Evolutionary conservation across 768 basidiomycete genomes (phyloP).

Genomic region (Gymnopilus dilepis): DNA sequence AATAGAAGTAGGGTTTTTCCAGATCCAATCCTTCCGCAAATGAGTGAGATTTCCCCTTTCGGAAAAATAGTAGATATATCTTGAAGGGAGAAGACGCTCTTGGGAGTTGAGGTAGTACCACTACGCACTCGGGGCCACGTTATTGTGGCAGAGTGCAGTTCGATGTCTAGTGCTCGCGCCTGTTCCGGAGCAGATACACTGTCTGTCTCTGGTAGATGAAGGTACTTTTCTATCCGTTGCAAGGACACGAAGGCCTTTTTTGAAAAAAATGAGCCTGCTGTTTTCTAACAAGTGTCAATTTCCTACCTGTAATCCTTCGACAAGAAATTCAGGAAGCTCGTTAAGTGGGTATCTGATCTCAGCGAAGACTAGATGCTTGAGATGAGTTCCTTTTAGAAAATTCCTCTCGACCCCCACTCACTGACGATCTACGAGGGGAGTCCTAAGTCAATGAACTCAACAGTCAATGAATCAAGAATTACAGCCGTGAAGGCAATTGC

Average conservation of each 20-base stretch:
- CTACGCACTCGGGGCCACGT: constrained; percentile 84
- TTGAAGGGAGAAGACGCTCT: constrained; percentile 75
- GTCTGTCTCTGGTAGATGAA: constrained; percentile 70
- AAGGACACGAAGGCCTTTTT: constrained; percentile 79
- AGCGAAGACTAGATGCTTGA: constrained; percentile 64
- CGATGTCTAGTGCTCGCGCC: constrained; percentile 62
- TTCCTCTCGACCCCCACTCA: constrained; percentile 3
- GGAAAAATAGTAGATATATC: constrained; percentile 83
- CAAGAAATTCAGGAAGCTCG: constrained; percentile 88
- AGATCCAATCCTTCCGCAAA: constrained; percentile 89
- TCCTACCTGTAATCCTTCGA: constrained; percentile 80
- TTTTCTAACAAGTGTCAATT: not conserved
- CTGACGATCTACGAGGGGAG: constrained; percentile 13
- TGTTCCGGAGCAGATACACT: constrained; percentile 48
- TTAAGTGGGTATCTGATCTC: constrained; percentile 89
- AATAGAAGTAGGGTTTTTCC: constrained; percentile 86
- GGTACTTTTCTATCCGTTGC: constrained; percentile 90
- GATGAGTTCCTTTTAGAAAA: not conserved
- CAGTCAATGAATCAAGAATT: constrained; percentile 3
- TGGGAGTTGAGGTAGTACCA: constrained; percentile 72
- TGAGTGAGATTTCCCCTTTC: constrained; percentile 73
- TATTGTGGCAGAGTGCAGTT: constrained; percentile 83
- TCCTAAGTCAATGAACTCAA: not conserved
- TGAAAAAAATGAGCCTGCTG: not conserved
- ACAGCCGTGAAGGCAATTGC: constrained; percentile 83